Evolutionary conservation across 805 yeast genomes (phyloP).

Genomic region (Yamadazyma sp.): DNA sequence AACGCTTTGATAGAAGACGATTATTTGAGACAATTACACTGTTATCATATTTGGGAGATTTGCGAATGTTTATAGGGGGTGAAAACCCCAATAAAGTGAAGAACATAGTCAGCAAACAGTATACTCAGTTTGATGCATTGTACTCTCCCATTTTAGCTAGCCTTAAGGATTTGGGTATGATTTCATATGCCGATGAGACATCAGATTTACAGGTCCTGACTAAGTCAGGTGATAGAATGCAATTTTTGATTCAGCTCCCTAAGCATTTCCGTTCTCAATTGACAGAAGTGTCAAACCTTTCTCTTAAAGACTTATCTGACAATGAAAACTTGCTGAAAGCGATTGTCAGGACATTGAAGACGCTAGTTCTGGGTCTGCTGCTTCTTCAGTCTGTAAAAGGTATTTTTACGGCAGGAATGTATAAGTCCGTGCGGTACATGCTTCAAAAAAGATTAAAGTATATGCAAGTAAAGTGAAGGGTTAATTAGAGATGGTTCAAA

Average conservation of each 20-base stretch:
- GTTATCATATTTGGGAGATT: conserved; percentile 87
- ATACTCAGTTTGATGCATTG: conserved; percentile 62
- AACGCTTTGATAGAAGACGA: conserved; percentile 54
- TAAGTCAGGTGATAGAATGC: conserved; percentile 7
- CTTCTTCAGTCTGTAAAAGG: conserved; percentile 80
- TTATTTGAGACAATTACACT: conserved; percentile 76
- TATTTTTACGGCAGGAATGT: conserved; percentile 78
- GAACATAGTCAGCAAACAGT: conserved; percentile 82
- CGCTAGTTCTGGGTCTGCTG: conserved; percentile 68
- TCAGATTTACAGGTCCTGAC: background rate
- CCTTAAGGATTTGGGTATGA: background rate
- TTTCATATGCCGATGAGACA: background rate
- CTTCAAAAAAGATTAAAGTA: conserved; percentile 57
- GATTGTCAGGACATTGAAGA: conserved; percentile 16
- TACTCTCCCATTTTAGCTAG: conserved; percentile 57
- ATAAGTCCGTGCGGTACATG: conserved; percentile 71
- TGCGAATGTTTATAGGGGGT: conserved; percentile 80
- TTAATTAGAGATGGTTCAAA: no score
- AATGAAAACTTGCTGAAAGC: background rate
- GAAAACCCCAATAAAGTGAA: conserved; percentile 88
- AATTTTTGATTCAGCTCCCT: conserved; percentile 50
- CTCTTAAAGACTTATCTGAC: background rate
- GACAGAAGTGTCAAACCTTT: conserved; percentile 17
- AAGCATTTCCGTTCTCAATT: conserved; percentile 40
- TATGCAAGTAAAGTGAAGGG: background rate